Evolutionary conservation across 306 rosid species (phyloP), one percentile per base, ranked within the genome.

Genomic region (Cicer pinnatifidum): DNA sequence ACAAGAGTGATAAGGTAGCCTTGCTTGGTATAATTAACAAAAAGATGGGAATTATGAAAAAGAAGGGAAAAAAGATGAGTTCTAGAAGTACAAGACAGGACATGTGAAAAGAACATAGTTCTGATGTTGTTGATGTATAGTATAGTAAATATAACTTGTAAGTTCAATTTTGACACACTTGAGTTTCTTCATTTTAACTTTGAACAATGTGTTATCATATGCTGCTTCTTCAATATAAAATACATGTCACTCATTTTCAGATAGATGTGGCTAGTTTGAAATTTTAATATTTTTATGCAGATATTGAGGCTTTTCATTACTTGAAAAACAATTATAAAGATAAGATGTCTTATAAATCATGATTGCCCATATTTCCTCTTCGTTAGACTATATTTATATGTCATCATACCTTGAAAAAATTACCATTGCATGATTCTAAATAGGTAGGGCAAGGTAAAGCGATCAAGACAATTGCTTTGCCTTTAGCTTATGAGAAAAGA

Each of bases 1-100:
- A 89, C 86, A 89, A 28, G 90, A 81, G 85, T 84, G 98, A 89
- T 58, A 88, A 62, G 81, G 81, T 82, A n/a, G 91, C 94, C 11
- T 78, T 89, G 81, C 63, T 74, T 16, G 97, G 91, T 57, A 79
- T 82, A 45, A 47, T 89, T 61, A 85, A 86, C 48, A 86, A 86
- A 77, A 80, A 85, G 82, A 68, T 81, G 84, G 89, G 96, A 1
- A 9, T 86, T 77, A 12, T 52, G 75, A 86, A 91, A 84, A 78
- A 51, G 65, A 90, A 76, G 71, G 82, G 51, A 88, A 91, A 88
- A 93, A 91, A 82, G 94, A 93, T 71, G 97, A 93, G 82, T 89
- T 91, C 60, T 93, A 97, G 98, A 93, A 91, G 87, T 61, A 54
- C 83, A 93, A 78, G 91, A 86, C 80, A 76, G 73, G 68, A 67